These are phyloP conservation scores for Diaporthe vaccinii DNA, from an alignment of 2,329 filamentous ascomycete genomes.

Conservation along the genomic window DNA sequence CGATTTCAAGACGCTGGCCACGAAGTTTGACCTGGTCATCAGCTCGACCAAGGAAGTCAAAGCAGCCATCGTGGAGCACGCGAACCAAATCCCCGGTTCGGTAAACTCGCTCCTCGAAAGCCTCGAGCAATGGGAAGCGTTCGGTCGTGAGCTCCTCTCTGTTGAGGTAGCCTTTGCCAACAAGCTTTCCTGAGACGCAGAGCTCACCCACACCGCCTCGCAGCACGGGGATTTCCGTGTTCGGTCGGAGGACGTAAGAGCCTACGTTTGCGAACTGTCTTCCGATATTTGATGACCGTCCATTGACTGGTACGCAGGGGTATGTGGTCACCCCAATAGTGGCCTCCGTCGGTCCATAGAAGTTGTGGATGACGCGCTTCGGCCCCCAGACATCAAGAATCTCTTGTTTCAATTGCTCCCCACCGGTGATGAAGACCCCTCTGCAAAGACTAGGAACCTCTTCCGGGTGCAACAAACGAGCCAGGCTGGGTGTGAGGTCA, in stretches of 20 bases:
- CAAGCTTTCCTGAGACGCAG: constrained; percentile 87
- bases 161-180: constrained; percentile 91
- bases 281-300: constrained; percentile 90
- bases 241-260: constrained; percentile 80
- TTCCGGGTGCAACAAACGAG: constrained; percentile 81
- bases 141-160: constrained; percentile 82
- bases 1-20: constrained; percentile 89
- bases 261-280: constrained; percentile 90
- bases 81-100: constrained; percentile 91
- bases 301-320: constrained; percentile 81
- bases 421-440: constrained; percentile 94
- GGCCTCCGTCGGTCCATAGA: constrained; percentile 91
- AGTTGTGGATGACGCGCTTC: constrained; percentile 87
- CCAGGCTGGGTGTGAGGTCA: constrained; percentile 90
- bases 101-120: constrained; percentile 76
- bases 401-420: constrained; percentile 89
- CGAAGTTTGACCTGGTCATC: constrained; percentile 95
- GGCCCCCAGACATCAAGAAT: constrained; percentile 90
- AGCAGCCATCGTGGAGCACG: constrained; percentile 82
- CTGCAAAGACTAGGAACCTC: constrained; percentile 84
- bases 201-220: constrained; percentile 87
- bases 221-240: constrained; percentile 78
- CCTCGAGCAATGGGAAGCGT: constrained; percentile 76
- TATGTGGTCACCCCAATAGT: constrained; percentile 95
- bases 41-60: constrained; percentile 88